These are phyloP conservation scores for Cercospora sojina DNA, from an alignment of 2,329 filamentous ascomycete genomes.

Conservation along the genomic window DNA sequence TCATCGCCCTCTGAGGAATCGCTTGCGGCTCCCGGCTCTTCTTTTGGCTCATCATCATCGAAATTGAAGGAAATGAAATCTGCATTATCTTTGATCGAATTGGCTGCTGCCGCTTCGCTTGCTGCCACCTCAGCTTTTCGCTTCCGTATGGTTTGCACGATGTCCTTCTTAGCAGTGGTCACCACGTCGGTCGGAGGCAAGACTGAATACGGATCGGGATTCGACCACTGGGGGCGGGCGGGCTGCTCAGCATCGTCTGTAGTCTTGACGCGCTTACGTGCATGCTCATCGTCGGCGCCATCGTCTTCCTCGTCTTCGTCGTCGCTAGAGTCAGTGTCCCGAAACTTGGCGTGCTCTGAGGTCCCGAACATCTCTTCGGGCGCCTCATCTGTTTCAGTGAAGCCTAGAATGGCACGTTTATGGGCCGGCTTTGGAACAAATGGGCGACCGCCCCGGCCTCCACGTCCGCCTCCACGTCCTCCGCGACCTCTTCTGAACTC, in stretches of 20 bases:
- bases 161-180: slow-evolving; percentile 74
- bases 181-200: slow-evolving; percentile 76
- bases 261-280: slow-evolving; percentile 36
- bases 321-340: slow-evolving; percentile 44
- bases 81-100: slow-evolving; percentile 50
- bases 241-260: slow-evolving; percentile 34
- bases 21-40: slow-evolving; percentile 27
- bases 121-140: slow-evolving; percentile 66
- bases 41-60: slow-evolving; percentile 33
- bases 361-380: slow-evolving; percentile 50
- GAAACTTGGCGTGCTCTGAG: slow-evolving; percentile 44
- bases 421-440: slow-evolving; percentile 40
- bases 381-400: slow-evolving; percentile 41
- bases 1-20: slow-evolving; percentile 39
- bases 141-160: slow-evolving; percentile 89
- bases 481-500: slow-evolving; percentile 7
- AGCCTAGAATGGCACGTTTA: slow-evolving; percentile 46
- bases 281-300: slow-evolving; percentile 27
- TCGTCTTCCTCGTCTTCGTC: slow-evolving; percentile 35
- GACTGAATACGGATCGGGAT: slow-evolving; percentile 89
- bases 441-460: slow-evolving; percentile 13
- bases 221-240: slow-evolving; percentile 78
- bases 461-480: slow-evolving; percentile 13
- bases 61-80: slow-evolving; percentile 81
- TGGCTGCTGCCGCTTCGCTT: slow-evolving; percentile 48